phyloP scores from a whole-genome alignment of 805 yeast genomes.

The Kazachstania africana region DNA sequence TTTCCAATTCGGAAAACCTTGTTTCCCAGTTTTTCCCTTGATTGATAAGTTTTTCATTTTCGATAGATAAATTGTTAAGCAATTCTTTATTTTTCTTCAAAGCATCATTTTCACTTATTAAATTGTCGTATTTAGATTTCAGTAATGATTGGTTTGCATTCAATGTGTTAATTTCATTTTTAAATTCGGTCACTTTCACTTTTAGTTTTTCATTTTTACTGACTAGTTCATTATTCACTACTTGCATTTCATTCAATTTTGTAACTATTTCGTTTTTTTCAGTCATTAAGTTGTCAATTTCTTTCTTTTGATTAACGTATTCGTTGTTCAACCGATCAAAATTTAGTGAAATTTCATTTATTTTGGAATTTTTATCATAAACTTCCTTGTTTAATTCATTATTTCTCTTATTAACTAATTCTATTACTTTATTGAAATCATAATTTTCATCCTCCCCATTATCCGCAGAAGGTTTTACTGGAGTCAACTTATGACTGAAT shows the following conservation, averaged over 20 bases:
- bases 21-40: slow-evolving; percentile 1
- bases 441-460: neutral
- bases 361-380: slow-evolving; percentile 10
- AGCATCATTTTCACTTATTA: slow-evolving; percentile 9
- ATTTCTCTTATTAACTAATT: slow-evolving; percentile 11
- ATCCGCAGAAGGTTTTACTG: neutral
- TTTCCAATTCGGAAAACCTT: neutral
- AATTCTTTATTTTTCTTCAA: slow-evolving; percentile 2
- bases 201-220: slow-evolving; percentile 10
- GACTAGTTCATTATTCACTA: slow-evolving; percentile 7
- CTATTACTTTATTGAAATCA: slow-evolving; percentile 1
- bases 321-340: slow-evolving; percentile 8
- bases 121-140: slow-evolving; percentile 17
- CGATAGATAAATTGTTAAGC: neutral
- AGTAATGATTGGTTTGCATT: slow-evolving; percentile 19
- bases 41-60: slow-evolving; percentile 1
- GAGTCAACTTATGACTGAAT: too few relatives aligned
- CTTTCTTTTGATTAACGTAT: slow-evolving; percentile 3
- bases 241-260: slow-evolving; percentile 1
- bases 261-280: slow-evolving; percentile 4
- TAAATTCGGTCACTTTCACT: slow-evolving; percentile 9
- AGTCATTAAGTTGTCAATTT: slow-evolving; percentile 5
- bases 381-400: slow-evolving; percentile 13
- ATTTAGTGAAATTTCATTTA: slow-evolving; percentile 9
- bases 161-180: slow-evolving; percentile 19